Percentiles rank a stretch among this genome's conserved stretches.
These are phyloP conservation scores for Pelargonium australe DNA, from an alignment of 441 rosid genomes.

Conservation along the genomic window DNA sequence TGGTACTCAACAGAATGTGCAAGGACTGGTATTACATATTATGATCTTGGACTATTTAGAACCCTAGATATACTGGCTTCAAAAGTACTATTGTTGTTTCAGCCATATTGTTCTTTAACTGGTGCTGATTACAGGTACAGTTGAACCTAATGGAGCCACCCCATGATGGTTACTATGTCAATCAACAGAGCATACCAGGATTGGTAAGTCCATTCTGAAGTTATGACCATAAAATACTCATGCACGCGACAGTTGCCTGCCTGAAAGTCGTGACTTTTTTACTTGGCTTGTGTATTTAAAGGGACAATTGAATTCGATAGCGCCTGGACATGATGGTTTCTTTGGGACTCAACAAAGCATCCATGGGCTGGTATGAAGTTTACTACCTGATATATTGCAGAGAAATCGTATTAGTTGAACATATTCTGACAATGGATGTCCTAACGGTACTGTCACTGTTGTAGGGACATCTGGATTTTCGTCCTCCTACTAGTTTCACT, in stretches of 20 bases:
- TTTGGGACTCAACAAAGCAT: slow-evolving; percentile 42
- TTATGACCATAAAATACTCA: slow-evolving; percentile 5
- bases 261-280: slow-evolving; percentile 5
- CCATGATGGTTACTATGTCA: slow-evolving; percentile 54
- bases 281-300: slow-evolving; percentile 22
- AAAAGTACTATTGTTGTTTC: background rate
- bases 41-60: slow-evolving; percentile 5
- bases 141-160: slow-evolving; percentile 65
- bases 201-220: slow-evolving; percentile 32
- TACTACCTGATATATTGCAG: slow-evolving; percentile 1
- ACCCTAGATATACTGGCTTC: slow-evolving; percentile 2
- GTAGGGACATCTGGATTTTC: slow-evolving; percentile 66
- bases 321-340: slow-evolving; percentile 43
- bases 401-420: slow-evolving; percentile 7
- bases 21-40: slow-evolving; percentile 4
- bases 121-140: slow-evolving; percentile 32
- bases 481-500: slow-evolving; percentile 48
- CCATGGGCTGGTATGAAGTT: slow-evolving; percentile 41
- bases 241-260: background rate
- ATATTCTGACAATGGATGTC: slow-evolving; percentile 15
- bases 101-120: background rate
- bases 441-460: slow-evolving; percentile 9
- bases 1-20: slow-evolving; percentile 32
- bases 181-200: slow-evolving; percentile 44
- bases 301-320: slow-evolving; percentile 51